Conservation (phyloP, 148 eudicot genomes). For the Spergularia bocconei region DNA sequence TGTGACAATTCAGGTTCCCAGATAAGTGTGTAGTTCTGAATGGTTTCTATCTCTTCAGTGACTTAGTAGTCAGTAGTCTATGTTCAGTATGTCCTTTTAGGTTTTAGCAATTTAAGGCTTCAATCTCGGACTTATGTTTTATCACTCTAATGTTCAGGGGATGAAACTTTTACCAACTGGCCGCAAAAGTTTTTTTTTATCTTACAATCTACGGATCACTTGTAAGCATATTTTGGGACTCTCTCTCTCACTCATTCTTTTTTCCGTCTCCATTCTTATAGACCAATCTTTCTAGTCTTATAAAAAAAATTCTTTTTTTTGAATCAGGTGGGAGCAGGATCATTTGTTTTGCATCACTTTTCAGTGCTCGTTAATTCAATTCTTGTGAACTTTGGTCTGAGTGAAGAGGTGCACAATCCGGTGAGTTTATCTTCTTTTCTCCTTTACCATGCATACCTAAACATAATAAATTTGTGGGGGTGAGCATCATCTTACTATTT, state of each 20-base stretch:
- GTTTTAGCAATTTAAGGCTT: conserved; percentile 5
- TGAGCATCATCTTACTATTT: neutral
- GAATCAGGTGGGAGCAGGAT: conserved; percentile 81
- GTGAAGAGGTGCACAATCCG: conserved; percentile 95
- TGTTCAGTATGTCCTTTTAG: neutral
- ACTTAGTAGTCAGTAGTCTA: neutral
- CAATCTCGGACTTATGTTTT: conserved; percentile 6
- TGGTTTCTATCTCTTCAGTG: neutral
- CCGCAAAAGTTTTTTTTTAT: conserved; percentile 70
- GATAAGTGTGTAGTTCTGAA: neutral
- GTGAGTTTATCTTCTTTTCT: conserved; percentile 39
- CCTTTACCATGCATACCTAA: neutral
- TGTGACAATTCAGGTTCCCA: neutral
- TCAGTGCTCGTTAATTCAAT: conserved; percentile 71
- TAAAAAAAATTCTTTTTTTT: neutral
- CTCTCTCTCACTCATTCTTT: neutral
- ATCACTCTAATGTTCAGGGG: conserved; percentile 42
- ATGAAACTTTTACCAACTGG: conserved; percentile 93
- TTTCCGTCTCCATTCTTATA: neutral
- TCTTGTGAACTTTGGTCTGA: conserved; percentile 74
- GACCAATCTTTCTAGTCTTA: neutral
- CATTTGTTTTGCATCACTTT: conserved; percentile 63
- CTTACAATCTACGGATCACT: conserved; percentile 68
- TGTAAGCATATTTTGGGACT: conserved; percentile 39
- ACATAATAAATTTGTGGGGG: neutral